A percentile compares a stretch with the other conserved stretches of the same genome.
Conservation (phyloP, 1,284 basidiomycete species). For the Rugosomyces carneus region DNA sequence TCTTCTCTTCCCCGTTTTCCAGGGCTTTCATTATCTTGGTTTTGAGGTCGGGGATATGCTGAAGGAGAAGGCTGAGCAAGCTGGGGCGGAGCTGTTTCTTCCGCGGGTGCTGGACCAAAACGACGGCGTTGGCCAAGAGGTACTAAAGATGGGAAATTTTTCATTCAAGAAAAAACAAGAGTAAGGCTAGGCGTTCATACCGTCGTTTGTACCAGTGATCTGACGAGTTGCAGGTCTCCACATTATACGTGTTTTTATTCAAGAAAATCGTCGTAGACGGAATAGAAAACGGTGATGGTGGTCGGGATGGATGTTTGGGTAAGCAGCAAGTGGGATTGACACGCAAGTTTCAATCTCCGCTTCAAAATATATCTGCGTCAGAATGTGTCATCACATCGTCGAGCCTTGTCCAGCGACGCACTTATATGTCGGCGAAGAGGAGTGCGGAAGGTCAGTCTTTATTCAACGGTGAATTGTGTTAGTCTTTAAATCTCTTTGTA, state of each 20-base stretch:
- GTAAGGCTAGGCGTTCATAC: slow-evolving; percentile 30
- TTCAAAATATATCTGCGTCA: too few species aligned
- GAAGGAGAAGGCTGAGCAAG: slow-evolving; percentile 82
- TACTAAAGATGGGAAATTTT: slow-evolving; percentile 31
- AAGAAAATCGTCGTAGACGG: slow-evolving; percentile 28
- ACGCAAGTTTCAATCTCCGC: slow-evolving; percentile 29
- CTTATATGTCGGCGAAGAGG: slow-evolving; percentile 42
- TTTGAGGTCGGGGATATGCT: slow-evolving; percentile 64
- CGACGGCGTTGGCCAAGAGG: slow-evolving; percentile 82
- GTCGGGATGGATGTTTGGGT: slow-evolving; percentile 20
- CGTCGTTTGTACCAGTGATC: slow-evolving; percentile 81
- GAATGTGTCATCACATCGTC: too few species aligned
- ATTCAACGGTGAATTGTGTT: slow-evolving; percentile 1
- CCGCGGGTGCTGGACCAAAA: slow-evolving; percentile 78
- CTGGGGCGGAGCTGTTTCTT: slow-evolving; percentile 69
- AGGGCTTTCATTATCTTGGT: slow-evolving; percentile 46
- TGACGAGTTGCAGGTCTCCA: slow-evolving; percentile 84
- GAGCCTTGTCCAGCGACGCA: background rate
- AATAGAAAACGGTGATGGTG: slow-evolving; percentile 24
- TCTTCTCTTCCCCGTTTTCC: slow-evolving; percentile 57
- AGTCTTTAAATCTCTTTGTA: slow-evolving; percentile 16
- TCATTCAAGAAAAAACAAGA: slow-evolving; percentile 14
- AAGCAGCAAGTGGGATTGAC: slow-evolving; percentile 2
- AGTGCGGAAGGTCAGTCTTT: slow-evolving; percentile 39
- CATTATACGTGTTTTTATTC: slow-evolving; percentile 45